phyloP scores from a whole-genome alignment of 768 basidiomycete genomes.

The Phaffia tasmanica region DNA sequence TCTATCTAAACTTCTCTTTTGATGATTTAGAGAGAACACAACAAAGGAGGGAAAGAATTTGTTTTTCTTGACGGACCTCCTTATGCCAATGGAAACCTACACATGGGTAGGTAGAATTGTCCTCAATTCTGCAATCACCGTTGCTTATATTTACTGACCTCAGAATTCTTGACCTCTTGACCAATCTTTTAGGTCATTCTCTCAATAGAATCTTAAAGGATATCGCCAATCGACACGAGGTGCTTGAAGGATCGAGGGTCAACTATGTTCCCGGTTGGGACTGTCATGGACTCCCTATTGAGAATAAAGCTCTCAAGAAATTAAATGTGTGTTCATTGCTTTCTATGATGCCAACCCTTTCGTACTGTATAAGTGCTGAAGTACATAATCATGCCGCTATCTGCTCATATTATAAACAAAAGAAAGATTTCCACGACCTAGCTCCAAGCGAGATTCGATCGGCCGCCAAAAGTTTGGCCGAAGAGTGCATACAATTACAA shows the following conservation, averaged over 20 bases:
- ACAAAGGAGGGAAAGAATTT: slow-evolving; percentile 43
- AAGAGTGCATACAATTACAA: slow-evolving; percentile 62
- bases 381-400: neutral
- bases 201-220: slow-evolving; percentile 95
- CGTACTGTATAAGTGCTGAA: neutral
- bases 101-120: slow-evolving; percentile 57
- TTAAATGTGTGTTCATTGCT: slow-evolving; percentile 46
- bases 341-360: neutral
- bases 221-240: slow-evolving; percentile 79
- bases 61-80: slow-evolving; percentile 93
- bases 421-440: slow-evolving; percentile 48
- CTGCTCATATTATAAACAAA: slow-evolving; percentile 4
- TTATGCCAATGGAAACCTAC: slow-evolving; percentile 90
- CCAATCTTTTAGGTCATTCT: slow-evolving; percentile 60
- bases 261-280: slow-evolving; percentile 96
- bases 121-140: neutral
- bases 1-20: neutral
- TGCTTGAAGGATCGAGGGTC: slow-evolving; percentile 63
- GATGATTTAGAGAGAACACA: neutral
- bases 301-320: slow-evolving; percentile 77
- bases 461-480: slow-evolving; percentile 61
- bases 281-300: slow-evolving; percentile 93
- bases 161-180: neutral
- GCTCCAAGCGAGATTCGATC: slow-evolving; percentile 53
- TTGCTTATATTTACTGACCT: neutral